Evolutionary conservation across 2,329 filamentous ascomycete species (phyloP).

Genomic region (Chaetomium strumarium): DNA sequence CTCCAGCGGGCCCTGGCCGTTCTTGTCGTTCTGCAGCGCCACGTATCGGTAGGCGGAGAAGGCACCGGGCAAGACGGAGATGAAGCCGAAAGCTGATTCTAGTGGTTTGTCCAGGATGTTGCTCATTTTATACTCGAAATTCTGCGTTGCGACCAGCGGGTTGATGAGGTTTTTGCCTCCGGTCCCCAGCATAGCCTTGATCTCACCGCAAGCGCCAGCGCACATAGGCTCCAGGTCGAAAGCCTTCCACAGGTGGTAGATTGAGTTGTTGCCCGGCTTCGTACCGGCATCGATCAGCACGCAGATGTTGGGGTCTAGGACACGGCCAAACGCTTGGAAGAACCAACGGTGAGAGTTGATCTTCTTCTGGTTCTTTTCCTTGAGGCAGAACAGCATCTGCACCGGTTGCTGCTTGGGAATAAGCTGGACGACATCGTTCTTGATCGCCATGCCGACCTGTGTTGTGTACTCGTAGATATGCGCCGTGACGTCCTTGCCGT

Average conservation of each 20-base stretch:
- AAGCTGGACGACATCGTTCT: slow-evolving; percentile 80
- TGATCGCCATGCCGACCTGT: slow-evolving; percentile 79
- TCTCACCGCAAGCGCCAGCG: slow-evolving; percentile 94
- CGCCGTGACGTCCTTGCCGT: slow-evolving; percentile 89
- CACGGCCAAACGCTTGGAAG: slow-evolving; percentile 90
- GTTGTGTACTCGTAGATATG: slow-evolving; percentile 97
- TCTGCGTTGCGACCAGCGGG: slow-evolving; percentile 90
- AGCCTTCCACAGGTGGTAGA: slow-evolving; percentile 97
- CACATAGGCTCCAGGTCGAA: slow-evolving; percentile 98
- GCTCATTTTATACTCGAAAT: slow-evolving; percentile 99
- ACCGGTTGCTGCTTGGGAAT: slow-evolving; percentile 84
- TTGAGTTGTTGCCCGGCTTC: slow-evolving; percentile 85
- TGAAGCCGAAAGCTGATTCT: slow-evolving; percentile 96
- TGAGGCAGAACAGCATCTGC: slow-evolving; percentile 95
- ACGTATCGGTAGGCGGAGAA: slow-evolving; percentile 98
- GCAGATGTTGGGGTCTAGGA: slow-evolving; percentile 93
- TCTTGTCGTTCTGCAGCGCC: slow-evolving; percentile 94
- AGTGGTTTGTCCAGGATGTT: slow-evolving; percentile 98
- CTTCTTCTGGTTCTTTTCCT: slow-evolving; percentile 99
- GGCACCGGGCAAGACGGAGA: slow-evolving; percentile 90
- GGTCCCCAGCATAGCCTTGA: slow-evolving; percentile 91
- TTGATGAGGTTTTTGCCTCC: slow-evolving; percentile 85
- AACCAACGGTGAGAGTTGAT: slow-evolving; percentile 99
- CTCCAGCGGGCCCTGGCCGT: slow-evolving; percentile 83
- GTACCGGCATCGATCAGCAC: slow-evolving; percentile 95